A percentile compares a stretch with the other conserved stretches of the same genome.
phyloP scores from a whole-genome alignment of 2,329 filamentous ascomycete species.

The Botrytis aclada region DNA sequence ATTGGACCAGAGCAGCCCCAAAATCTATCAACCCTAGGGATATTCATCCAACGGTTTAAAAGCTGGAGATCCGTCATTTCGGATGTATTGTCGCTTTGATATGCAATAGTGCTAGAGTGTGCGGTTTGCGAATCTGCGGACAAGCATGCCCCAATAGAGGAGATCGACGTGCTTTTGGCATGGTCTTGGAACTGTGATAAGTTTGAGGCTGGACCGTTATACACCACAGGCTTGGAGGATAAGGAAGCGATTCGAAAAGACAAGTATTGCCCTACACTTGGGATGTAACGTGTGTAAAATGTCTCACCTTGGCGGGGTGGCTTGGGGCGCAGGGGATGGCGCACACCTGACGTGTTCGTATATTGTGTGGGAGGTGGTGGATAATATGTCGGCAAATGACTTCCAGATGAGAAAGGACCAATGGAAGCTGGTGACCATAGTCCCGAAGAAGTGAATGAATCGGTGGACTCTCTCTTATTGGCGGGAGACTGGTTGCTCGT shows the following conservation, averaged over 20 bases:
- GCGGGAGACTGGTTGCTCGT: constrained; percentile 34
- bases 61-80: constrained; percentile 59
- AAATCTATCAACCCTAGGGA: constrained; percentile 76
- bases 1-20: constrained; percentile 69
- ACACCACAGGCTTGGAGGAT: constrained; percentile 59
- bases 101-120: constrained; percentile 43
- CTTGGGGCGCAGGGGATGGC: constrained; percentile 84
- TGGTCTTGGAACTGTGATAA: constrained; percentile 31
- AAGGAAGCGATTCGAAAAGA: constrained; percentile 82
- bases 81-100: constrained; percentile 29
- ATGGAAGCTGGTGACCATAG: constrained; percentile 42
- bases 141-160: constrained; percentile 35
- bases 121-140: constrained; percentile 42
- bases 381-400: constrained; percentile 87
- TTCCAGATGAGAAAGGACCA: constrained; percentile 76
- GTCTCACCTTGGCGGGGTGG: constrained; percentile 86
- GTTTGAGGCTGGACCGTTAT: constrained; percentile 54
- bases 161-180: constrained; percentile 31
- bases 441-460: constrained; percentile 41
- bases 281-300: constrained; percentile 86
- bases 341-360: constrained; percentile 70
- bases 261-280: constrained; percentile 77
- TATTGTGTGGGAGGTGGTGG: constrained; percentile 82
- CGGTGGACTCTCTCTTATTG: constrained; percentile 37
- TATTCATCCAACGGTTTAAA: constrained; percentile 84